Percentiles rank a stretch among this genome's conserved stretches.
These are phyloP conservation scores for Aspergillus taichungensis DNA, from an alignment of 495 filamentous ascomycete species.

Conservation along the genomic window DNA sequence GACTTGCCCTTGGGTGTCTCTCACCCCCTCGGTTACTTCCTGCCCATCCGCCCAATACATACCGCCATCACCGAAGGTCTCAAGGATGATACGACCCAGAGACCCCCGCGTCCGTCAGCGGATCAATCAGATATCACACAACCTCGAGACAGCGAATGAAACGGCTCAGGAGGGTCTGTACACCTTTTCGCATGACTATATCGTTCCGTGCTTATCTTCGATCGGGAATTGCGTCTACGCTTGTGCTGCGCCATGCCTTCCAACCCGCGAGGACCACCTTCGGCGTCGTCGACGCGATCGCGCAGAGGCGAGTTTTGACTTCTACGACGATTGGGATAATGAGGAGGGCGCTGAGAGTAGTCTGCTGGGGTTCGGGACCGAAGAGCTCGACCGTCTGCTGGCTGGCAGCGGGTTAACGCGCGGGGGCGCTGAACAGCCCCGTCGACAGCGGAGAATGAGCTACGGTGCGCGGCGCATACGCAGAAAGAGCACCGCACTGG, in stretches of 20 bases:
- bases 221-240: constrained; percentile 55
- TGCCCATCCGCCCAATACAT: too few relatives aligned
- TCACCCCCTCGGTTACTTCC: not conserved
- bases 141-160: constrained; percentile 86
- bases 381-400: constrained; percentile 80
- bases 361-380: constrained; percentile 65
- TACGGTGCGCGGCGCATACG: constrained; percentile 63
- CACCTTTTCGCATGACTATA: constrained; percentile 75
- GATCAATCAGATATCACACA: constrained; percentile 87
- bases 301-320: constrained; percentile 84
- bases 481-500: constrained; percentile 56
- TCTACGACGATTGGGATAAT: constrained; percentile 97
- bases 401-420: constrained; percentile 58
- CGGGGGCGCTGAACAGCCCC: constrained; percentile 53
- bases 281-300: constrained; percentile 58
- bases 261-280: constrained; percentile 62
- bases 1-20: not conserved
- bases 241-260: constrained; percentile 65
- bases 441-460: constrained; percentile 73
- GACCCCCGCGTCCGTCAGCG: constrained; percentile 91
- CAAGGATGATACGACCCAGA: constrained; percentile 54
- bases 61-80: not conserved
- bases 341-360: constrained; percentile 49
- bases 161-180: constrained; percentile 82
- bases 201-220: constrained; percentile 69